Base-by-base conservation (phyloP, 1,284 basidiomycete genomes). In the Cutaneotrichosporon cavernicola region DNA sequence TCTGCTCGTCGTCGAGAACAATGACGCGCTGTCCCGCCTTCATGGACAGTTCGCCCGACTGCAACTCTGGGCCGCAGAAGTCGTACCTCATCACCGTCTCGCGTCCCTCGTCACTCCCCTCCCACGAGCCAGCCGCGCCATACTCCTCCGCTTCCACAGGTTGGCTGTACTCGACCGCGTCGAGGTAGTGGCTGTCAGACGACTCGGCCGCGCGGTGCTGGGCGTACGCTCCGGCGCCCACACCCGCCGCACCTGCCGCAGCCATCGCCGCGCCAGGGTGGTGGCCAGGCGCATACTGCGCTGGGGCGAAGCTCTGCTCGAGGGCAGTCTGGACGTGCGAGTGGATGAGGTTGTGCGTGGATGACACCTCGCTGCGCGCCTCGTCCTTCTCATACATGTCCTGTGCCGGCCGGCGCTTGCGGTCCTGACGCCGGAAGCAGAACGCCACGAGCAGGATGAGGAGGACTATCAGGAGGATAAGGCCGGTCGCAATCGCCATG, bases 401-500 rank as follows among this genome's bases (percentile, higher is more conserved):
- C 63, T 71, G 69, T 32, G 66, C 62, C 40, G 66, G 72, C 49
- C 53, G 64, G 60, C 74, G 67, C 55, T 72, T 65, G 34, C 74
- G 63, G 46, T 80, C 90, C 60, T 88, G 85, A 55, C 91, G 85
- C 26, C 78, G 67, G 16, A 70, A 67, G 60, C 70, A 70, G 63
- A 69, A 77, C 2, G 90, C 88, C 76, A 92, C 88, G 14, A 97
- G 84, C 0, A 92, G 89, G 88, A 92, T 92, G 50, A 98, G 82
- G 55, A 98, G 89, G 16, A 92, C 90, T 26, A 97, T 84, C 1
- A 98, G 82, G 82, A 99, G 94, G 60, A 99, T 92, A 30, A 98
- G 87, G 31, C 94, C 96, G 11, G 95, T 92, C 5, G 92, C 89
- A 68, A 98, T 97, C 34, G 95, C 96, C 71, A 99, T 97, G 5